Conservation (phyloP, 805 yeast species). For the Kodamaea sagamina region DNA sequence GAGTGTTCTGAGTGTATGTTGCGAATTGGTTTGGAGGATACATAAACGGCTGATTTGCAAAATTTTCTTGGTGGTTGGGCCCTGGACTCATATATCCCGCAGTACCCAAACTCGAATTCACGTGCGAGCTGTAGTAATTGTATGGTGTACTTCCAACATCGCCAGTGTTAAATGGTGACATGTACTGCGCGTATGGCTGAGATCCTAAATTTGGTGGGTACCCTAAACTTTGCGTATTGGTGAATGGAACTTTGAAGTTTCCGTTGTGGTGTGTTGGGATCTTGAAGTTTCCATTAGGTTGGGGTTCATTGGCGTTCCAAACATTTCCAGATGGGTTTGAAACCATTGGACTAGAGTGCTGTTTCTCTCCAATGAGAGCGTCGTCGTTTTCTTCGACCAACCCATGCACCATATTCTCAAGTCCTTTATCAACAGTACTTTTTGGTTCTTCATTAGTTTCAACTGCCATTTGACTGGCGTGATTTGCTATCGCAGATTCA, state of each 20-base stretch:
- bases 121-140: conserved; percentile 4
- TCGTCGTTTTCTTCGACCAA: conserved; percentile 14
- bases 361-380: not conserved
- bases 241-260: not conserved
- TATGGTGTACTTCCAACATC: conserved; percentile 13
- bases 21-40: not conserved
- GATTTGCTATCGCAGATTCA: conserved; percentile 36
- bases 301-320: conserved; percentile 2
- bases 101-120: not conserved
- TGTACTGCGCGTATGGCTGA: conserved; percentile 11
- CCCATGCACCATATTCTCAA: conserved; percentile 23
- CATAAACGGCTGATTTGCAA: no score
- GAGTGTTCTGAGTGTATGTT: not conserved
- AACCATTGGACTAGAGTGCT: not conserved
- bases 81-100: not conserved
- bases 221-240: not conserved
- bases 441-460: conserved; percentile 12
- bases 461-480: conserved; percentile 28
- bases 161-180: conserved; percentile 6
- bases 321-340: conserved; percentile 1
- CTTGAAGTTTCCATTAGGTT: conserved; percentile 3
- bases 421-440: conserved; percentile 15
- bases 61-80: no score
- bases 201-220: conserved; percentile 11
- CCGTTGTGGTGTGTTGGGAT: not conserved